Percentiles rank a stretch among this genome's conserved stretches.
phyloP scores from a whole-genome alignment of 2,329 filamentous ascomycete genomes.

The Myrmaecium sp. region DNA sequence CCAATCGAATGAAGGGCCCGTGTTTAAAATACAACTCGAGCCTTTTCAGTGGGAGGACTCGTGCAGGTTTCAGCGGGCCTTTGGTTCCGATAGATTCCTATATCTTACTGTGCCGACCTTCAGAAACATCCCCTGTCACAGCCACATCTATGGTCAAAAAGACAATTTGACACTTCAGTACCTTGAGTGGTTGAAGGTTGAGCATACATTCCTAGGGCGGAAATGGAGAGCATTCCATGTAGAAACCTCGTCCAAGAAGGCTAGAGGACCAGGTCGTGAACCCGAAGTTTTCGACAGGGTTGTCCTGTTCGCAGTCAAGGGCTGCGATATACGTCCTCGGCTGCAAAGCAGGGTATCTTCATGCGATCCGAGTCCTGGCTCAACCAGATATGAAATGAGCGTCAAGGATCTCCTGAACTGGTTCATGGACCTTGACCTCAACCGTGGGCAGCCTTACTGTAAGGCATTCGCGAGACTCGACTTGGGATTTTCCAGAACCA shows the following conservation, averaged over 20 bases:
- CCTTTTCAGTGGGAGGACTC: slow-evolving; percentile 14
- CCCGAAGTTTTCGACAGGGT: slow-evolving; percentile 9
- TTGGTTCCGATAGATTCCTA: slow-evolving; percentile 24
- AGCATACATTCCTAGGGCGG: slow-evolving; percentile 24
- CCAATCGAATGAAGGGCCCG: slow-evolving; percentile 4
- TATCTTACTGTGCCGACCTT: slow-evolving; percentile 20
- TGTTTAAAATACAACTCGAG: slow-evolving; percentile 13
- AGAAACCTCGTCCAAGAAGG: slow-evolving; percentile 16
- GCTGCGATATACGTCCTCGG: slow-evolving; percentile 9
- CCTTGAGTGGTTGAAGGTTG: slow-evolving; percentile 15
- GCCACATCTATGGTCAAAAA: slow-evolving; percentile 7
- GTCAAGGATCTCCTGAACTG: slow-evolving; percentile 20
- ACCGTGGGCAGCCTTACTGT: slow-evolving; percentile 19
- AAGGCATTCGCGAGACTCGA: slow-evolving; percentile 27
- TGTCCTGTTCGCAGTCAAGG: slow-evolving; percentile 20
- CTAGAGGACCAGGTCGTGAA: slow-evolving; percentile 3
- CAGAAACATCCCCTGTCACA: slow-evolving; percentile 5
- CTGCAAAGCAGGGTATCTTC: neutral
- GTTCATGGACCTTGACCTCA: slow-evolving; percentile 21
- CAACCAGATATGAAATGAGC: slow-evolving; percentile 3
- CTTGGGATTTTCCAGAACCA: slow-evolving; percentile 25
- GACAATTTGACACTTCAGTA: slow-evolving; percentile 11
- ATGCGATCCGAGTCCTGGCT: neutral
- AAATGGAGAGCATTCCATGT: slow-evolving; percentile 24
- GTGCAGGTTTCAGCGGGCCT: slow-evolving; percentile 20